These are phyloP conservation scores for Leccinum incarnatum DNA, from an alignment of 768 basidiomycete genomes.

Conservation along the genomic window DNA sequence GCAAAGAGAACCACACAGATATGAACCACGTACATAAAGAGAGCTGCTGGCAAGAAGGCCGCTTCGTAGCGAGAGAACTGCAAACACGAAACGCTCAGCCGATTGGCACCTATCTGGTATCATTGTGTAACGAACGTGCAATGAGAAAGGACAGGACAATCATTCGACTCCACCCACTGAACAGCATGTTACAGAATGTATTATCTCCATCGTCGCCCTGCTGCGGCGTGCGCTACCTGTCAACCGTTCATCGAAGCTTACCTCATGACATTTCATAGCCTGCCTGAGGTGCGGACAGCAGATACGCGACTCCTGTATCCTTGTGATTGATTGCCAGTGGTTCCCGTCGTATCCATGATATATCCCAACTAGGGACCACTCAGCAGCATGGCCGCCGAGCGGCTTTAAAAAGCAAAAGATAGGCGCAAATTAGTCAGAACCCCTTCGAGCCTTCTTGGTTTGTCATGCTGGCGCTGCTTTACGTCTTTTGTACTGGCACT, in stretches of 20 bases:
- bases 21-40: background rate
- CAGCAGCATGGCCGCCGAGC: background rate
- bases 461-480: background rate
- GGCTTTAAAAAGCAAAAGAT: background rate
- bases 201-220: background rate
- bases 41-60: background rate
- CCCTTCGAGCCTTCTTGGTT: background rate
- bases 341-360: background rate
- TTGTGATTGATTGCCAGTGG: background rate
- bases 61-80: background rate
- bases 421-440: background rate
- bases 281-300: slow-evolving; percentile 7
- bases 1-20: background rate
- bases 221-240: background rate
- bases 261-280: slow-evolving; percentile 19
- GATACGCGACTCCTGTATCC: background rate
- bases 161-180: background rate
- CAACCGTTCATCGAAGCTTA: background rate
- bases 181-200: background rate
- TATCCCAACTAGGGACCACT: background rate
- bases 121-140: background rate
- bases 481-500: background rate
- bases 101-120: background rate
- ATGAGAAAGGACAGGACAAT: background rate
- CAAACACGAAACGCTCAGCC: background rate